A percentile compares a stretch with the other conserved stretches of the same genome.
phyloP scores from a whole-genome alignment of 2,329 filamentous ascomycete species.

The Exophiala spinifera region DNA sequence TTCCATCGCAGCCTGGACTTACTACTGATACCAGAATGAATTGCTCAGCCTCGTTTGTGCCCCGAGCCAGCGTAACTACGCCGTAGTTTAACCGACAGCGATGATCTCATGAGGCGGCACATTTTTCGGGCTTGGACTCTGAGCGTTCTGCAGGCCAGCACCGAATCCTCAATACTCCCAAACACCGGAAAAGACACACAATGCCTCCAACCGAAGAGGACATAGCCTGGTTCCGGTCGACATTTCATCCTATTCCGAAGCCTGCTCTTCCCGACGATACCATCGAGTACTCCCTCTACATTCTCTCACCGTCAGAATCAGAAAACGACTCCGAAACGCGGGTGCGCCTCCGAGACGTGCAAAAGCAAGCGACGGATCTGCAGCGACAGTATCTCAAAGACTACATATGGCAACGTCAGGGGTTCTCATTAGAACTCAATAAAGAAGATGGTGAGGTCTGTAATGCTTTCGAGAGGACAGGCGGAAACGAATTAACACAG shows the following conservation, averaged over 20 bases:
- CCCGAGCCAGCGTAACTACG: too few species aligned
- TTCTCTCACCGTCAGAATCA: slow-evolving; percentile 59
- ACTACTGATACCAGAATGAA: not conserved
- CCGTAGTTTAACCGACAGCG: too few species aligned
- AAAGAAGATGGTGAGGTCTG: slow-evolving; percentile 57
- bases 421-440: slow-evolving; percentile 65
- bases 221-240: slow-evolving; percentile 64
- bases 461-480: slow-evolving; percentile 12
- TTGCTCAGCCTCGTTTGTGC: not conserved
- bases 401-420: slow-evolving; percentile 93
- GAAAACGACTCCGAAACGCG: slow-evolving; percentile 58
- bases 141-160: not conserved
- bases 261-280: slow-evolving; percentile 72
- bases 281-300: slow-evolving; percentile 78
- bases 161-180: not conserved
- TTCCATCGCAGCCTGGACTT: too few species aligned
- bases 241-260: slow-evolving; percentile 63
- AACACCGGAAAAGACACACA: not conserved
- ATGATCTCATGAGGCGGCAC: too few species aligned
- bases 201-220: slow-evolving; percentile 53
- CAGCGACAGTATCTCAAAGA: slow-evolving; percentile 65
- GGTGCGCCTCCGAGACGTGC: slow-evolving; percentile 65
- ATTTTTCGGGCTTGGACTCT: too few species aligned
- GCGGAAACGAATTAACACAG: slow-evolving; percentile 25
- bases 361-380: slow-evolving; percentile 66